Base-by-base conservation (phyloP, 192 early-diverging fungal species). In the Geranomyces michiganensis region DNA sequence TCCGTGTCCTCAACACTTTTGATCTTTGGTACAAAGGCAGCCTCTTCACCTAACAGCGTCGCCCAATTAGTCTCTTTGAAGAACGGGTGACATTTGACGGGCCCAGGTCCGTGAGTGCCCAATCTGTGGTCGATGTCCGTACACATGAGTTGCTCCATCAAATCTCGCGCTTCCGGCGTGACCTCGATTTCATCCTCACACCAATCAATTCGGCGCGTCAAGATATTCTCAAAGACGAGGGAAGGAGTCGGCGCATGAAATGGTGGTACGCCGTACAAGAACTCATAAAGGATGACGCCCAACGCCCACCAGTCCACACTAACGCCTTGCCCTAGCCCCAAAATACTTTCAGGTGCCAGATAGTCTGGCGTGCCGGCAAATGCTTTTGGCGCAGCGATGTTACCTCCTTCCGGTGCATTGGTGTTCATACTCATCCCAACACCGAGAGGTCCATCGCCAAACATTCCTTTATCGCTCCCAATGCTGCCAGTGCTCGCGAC, bases 301-400 rank as follows among this genome's bases (percentile, higher is more conserved):
- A 93, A 71, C 10, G 93, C 93, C 93, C 93, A 95, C 93, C 93
- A 95, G 79, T 95, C 93, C 10, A 95, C 93, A 77, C 89, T 89
- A 5, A 84, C 81, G 67, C 92, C 92, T 72, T 95, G 90, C 17
- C 92, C 91, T 44, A 90, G 79, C 15, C 93, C 93, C 30, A 95
- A 75, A 45, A 95, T 94, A 65, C 88, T 89, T 68, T 95, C 93
- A 17, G 93, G 93, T 15, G 93, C 93, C 49, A 95, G 67, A 66
- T 95, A 95, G 73, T 95, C 93, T 0, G 93, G 93, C 17, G 93
- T 95, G n/a, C 93, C 93, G 17, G 90, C 89, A 62, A 90, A 91
- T 15, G 79, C 79, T 48, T 89, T 87, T 14, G 74, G 69, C 0
- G 75, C 71, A 33, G 76, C 62, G 30, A 6, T 29, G 4, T 13